phyloP scores from a whole-genome alignment of 805 yeast genomes.

The Nakazawaea wickerhamii region DNA sequence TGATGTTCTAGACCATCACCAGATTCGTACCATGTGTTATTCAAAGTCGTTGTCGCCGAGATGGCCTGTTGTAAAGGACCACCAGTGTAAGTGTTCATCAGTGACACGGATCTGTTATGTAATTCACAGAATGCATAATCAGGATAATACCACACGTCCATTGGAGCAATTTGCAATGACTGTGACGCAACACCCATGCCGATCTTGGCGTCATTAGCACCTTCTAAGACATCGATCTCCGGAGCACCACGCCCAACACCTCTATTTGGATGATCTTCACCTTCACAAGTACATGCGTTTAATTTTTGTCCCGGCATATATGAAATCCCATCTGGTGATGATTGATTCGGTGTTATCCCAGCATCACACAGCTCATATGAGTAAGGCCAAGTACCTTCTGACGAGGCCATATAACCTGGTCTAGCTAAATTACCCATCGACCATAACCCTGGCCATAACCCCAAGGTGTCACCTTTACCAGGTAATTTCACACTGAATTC shows the following conservation, averaged over 20 bases:
- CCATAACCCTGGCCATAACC: slow-evolving; percentile 51
- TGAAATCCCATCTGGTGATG: slow-evolving; percentile 41
- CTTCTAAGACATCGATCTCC: slow-evolving; percentile 46
- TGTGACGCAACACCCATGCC: slow-evolving; percentile 41
- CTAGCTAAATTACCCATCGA: slow-evolving; percentile 43
- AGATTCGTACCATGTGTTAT: slow-evolving; percentile 38
- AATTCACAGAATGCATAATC: slow-evolving; percentile 42
- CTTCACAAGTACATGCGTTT: slow-evolving; percentile 38
- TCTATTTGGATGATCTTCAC: slow-evolving; percentile 40
- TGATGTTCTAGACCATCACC: slow-evolving; percentile 24
- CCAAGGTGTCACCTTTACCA: slow-evolving; percentile 34
- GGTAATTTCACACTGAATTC: slow-evolving; percentile 39
- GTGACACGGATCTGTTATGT: slow-evolving; percentile 33
- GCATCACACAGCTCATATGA: slow-evolving; percentile 43
- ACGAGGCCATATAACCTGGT: slow-evolving; percentile 41
- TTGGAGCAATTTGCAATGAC: slow-evolving; percentile 47
- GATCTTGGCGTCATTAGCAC: slow-evolving; percentile 29
- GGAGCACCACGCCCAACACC: slow-evolving; percentile 49
- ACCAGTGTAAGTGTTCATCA: slow-evolving; percentile 42
- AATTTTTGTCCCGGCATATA: slow-evolving; percentile 41
- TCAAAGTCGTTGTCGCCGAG: slow-evolving; percentile 39
- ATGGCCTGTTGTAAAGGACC: slow-evolving; percentile 49
- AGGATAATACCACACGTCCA: slow-evolving; percentile 47
- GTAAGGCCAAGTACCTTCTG: slow-evolving; percentile 50
- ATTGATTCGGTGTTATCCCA: slow-evolving; percentile 45